A percentile compares a stretch with the other conserved stretches of the same genome.
phyloP scores from a whole-genome alignment of 805 yeast genomes.

The Yarrowia keelungensis region DNA sequence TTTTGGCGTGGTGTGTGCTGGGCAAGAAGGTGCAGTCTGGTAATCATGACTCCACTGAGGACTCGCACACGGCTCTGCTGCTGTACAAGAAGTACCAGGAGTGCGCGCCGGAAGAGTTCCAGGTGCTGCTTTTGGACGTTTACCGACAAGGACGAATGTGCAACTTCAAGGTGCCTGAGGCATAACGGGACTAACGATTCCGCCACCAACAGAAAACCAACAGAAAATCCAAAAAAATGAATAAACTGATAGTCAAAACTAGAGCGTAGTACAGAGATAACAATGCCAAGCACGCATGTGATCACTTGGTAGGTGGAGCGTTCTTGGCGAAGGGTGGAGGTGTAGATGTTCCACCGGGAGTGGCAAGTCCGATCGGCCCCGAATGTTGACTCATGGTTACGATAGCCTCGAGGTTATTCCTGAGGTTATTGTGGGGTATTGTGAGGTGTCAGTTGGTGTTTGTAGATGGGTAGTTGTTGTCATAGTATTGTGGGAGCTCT shows the following conservation, averaged over 20 bases:
- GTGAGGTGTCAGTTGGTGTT: too few species aligned
- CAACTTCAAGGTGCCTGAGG: slow-evolving; percentile 51
- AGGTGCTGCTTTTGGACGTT: slow-evolving; percentile 65
- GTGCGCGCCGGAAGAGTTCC: slow-evolving; percentile 64
- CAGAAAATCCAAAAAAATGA: slow-evolving; percentile 36
- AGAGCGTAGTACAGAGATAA: neutral
- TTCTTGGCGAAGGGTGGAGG: slow-evolving; percentile 17
- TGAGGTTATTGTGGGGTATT: too few species aligned
- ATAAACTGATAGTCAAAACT: slow-evolving; percentile 35
- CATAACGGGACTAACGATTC: neutral
- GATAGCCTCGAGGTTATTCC: neutral
- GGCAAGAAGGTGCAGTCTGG: slow-evolving; percentile 83
- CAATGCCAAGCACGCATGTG: slow-evolving; percentile 2
- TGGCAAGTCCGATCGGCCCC: slow-evolving; percentile 3
- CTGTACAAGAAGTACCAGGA: slow-evolving; percentile 76
- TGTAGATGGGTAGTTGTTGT: too few species aligned
- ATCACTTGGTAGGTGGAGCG: neutral
- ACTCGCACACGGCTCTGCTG: slow-evolving; percentile 84
- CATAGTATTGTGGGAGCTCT: too few species aligned
- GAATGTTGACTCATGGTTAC: neutral
- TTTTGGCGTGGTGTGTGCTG: slow-evolving; percentile 80
- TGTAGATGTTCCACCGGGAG: neutral
- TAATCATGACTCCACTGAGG: slow-evolving; percentile 97
- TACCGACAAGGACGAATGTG: slow-evolving; percentile 56
- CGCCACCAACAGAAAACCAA: slow-evolving; percentile 15